Percentiles rank a stretch among this genome's conserved stretches.
Conservation (phyloP, 371 early-diverging fungal genomes). For the Actinomortierella ambigua region DNA sequence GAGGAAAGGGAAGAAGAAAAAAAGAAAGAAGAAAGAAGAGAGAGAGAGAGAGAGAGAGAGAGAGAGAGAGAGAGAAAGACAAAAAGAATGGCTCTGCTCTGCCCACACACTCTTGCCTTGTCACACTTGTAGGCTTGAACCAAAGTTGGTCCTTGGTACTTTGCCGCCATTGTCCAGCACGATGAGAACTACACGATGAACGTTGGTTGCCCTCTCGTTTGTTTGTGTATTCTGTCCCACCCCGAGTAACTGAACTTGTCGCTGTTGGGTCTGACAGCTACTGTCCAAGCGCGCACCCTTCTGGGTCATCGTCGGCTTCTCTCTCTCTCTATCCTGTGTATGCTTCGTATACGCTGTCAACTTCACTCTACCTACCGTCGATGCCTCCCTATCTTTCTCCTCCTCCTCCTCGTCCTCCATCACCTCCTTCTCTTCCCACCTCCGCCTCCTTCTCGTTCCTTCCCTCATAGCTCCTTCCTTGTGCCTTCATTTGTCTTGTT, state of each 20-base stretch:
- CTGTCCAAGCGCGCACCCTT: too few species aligned
- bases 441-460: slow-evolving; percentile 2
- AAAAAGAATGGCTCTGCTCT: background rate
- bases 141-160: background rate
- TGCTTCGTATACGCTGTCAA: too few species aligned
- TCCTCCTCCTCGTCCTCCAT: background rate
- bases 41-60: slow-evolving; percentile 1
- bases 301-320: too few species aligned
- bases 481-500: background rate
- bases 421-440: background rate
- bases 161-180: background rate
- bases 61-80: background rate
- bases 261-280: too few species aligned
- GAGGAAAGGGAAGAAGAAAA: slow-evolving; percentile 1
- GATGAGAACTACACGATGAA: background rate
- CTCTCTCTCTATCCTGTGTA: too few species aligned
- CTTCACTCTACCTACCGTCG: too few species aligned
- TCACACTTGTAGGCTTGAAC: background rate
- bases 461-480: background rate
- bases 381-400: background rate
- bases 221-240: too few species aligned
- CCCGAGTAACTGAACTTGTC: too few species aligned
- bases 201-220: background rate
- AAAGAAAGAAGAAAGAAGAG: background rate
- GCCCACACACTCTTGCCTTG: background rate